These are phyloP conservation scores for Trichoderma guizhouense DNA, from an alignment of 2,329 filamentous ascomycete species.

Conservation along the genomic window DNA sequence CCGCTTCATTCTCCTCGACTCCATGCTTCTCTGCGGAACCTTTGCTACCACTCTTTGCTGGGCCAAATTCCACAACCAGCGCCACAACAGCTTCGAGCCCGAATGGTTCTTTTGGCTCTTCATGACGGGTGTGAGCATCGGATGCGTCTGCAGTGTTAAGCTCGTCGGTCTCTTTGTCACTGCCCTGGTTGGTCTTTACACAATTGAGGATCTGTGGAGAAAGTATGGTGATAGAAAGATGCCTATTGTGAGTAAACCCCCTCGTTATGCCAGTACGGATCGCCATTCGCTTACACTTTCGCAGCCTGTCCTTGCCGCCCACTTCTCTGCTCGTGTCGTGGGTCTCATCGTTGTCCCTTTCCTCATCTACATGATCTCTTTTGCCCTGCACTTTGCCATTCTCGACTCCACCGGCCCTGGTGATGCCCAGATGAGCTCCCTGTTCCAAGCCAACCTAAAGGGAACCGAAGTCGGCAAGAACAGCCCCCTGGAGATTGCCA, in stretches of 20 bases:
- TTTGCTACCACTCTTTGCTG: constrained; percentile 96
- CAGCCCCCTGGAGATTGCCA: constrained; percentile 86
- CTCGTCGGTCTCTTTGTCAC: constrained; percentile 96
- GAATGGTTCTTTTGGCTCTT: constrained; percentile 96
- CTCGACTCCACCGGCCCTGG: constrained; percentile 91
- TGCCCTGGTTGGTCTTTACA: constrained; percentile 91
- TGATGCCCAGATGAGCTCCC: constrained; percentile 99
- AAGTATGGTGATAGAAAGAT: constrained; percentile 95
- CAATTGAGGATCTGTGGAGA: constrained; percentile 93
- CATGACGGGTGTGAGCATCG: constrained; percentile 91
- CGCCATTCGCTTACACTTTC: not conserved
- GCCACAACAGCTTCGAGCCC: constrained; percentile 77
- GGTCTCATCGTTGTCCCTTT: constrained; percentile 87
- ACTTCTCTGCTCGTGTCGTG: constrained; percentile 74
- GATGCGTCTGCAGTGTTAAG: constrained; percentile 97
- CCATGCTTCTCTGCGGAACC: constrained; percentile 98
- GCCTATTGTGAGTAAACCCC: constrained; percentile 61
- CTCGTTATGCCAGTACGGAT: not conserved
- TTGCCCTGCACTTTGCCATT: constrained; percentile 90
- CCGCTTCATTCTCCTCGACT: constrained; percentile 95
- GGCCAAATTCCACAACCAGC: constrained; percentile 91
- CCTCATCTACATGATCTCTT: constrained; percentile 91
- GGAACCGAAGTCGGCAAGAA: constrained; percentile 93
- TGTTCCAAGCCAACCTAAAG: constrained; percentile 95
- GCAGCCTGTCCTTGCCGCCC: constrained; percentile 66